Evolutionary conservation across 768 basidiomycete species (phyloP).

Genomic region (Holtermannia corniformis): DNA sequence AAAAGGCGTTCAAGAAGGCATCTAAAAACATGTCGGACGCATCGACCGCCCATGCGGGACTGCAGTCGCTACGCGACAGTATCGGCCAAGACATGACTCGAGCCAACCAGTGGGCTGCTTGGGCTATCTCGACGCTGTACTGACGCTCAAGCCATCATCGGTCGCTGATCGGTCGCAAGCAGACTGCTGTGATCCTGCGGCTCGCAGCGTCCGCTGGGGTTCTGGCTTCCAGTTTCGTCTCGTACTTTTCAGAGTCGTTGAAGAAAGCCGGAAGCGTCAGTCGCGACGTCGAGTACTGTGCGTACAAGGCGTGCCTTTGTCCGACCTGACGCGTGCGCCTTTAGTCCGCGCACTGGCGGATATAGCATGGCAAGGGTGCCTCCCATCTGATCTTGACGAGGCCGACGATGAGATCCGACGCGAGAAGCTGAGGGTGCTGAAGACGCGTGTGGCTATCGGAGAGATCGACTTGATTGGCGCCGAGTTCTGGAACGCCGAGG

Average conservation of each 20-base stretch:
- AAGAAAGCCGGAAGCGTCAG: background rate
- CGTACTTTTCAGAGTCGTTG: slow-evolving; percentile 9
- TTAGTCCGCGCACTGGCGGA: slow-evolving; percentile 14
- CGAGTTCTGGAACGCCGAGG: background rate
- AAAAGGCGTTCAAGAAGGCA: slow-evolving; percentile 19
- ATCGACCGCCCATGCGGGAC: slow-evolving; percentile 10
- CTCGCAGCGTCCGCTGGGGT: slow-evolving; percentile 1
- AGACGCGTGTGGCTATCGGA: slow-evolving; percentile 15
- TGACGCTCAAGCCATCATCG: slow-evolving; percentile 8
- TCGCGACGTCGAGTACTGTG: slow-evolving; percentile 17
- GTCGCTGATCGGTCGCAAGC: slow-evolving; percentile 6
- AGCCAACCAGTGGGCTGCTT: slow-evolving; percentile 2
- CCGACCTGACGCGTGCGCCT: background rate
- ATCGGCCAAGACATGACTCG: slow-evolving; percentile 7
- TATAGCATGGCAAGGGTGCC: slow-evolving; percentile 5
- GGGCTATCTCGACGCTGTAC: background rate
- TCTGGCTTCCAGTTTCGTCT: slow-evolving; percentile 1
- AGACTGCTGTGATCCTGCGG: slow-evolving; percentile 7
- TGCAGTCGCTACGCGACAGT: slow-evolving; percentile 7
- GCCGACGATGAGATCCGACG: slow-evolving; percentile 7
- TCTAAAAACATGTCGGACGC: slow-evolving; percentile 10
- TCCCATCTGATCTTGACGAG: slow-evolving; percentile 8
- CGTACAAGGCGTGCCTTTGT: background rate
- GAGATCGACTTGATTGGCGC: slow-evolving; percentile 11
- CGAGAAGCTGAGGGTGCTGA: slow-evolving; percentile 7